phyloP scores from a whole-genome alignment of 495 filamentous ascomycete species.

The Talaromyces nanjingensis region DNA sequence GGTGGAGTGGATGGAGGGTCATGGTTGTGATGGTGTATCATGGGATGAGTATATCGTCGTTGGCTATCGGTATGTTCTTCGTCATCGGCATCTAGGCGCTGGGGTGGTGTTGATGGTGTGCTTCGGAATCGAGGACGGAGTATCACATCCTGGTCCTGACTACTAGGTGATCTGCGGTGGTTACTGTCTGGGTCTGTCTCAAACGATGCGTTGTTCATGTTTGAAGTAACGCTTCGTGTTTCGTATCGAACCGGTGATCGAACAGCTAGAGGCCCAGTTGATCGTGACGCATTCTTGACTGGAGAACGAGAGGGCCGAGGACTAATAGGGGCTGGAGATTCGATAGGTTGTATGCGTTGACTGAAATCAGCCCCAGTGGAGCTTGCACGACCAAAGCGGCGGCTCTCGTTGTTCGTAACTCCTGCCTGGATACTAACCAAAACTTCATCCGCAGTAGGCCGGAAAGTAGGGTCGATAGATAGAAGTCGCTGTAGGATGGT shows the following conservation, averaged over 20 bases:
- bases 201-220: slow-evolving; percentile 13
- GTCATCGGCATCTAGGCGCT: background rate
- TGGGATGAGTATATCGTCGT: slow-evolving; percentile 24
- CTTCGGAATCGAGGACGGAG: slow-evolving; percentile 27
- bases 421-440: slow-evolving; percentile 71
- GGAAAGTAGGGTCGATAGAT: slow-evolving; percentile 64
- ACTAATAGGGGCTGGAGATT: slow-evolving; percentile 31
- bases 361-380: slow-evolving; percentile 43
- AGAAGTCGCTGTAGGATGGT: slow-evolving; percentile 73
- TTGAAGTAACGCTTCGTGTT: slow-evolving; percentile 15
- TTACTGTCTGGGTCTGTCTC: slow-evolving; percentile 16
- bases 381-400: slow-evolving; percentile 39
- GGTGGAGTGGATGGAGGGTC: slow-evolving; percentile 18
- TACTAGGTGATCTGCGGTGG: slow-evolving; percentile 12
- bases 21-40: slow-evolving; percentile 1
- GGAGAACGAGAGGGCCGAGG: slow-evolving; percentile 26
- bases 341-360: slow-evolving; percentile 49
- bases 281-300: slow-evolving; percentile 21
- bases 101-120: slow-evolving; percentile 20
- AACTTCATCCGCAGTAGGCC: slow-evolving; percentile 84
- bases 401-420: slow-evolving; percentile 49
- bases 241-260: slow-evolving; percentile 30
- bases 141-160: slow-evolving; percentile 31
- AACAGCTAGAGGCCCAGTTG: slow-evolving; percentile 11
- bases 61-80: slow-evolving; percentile 16